A percentile compares a stretch with the other conserved stretches of the same genome.
Evolutionary conservation across 2,329 filamentous ascomycete genomes (phyloP).

Genomic region (Metarhizium humberi): DNA sequence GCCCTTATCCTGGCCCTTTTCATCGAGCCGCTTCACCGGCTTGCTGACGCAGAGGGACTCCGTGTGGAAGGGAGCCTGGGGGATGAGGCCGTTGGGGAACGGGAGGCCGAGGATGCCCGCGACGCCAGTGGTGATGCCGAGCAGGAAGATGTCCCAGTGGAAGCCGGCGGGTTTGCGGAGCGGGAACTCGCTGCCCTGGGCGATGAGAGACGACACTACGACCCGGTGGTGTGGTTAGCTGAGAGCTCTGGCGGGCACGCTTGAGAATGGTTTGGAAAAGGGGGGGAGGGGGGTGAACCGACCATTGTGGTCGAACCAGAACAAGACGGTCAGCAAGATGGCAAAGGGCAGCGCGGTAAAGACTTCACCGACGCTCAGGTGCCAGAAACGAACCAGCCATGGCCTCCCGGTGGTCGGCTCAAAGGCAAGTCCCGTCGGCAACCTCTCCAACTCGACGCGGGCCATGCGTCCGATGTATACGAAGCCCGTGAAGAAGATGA

Average conservation of each 20-base stretch:
- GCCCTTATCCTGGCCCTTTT: slow-evolving; percentile 45
- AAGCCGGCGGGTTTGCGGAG: slow-evolving; percentile 74
- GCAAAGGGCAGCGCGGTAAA: slow-evolving; percentile 86
- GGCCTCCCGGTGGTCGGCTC: slow-evolving; percentile 62
- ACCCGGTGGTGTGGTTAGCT: no score
- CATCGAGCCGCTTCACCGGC: slow-evolving; percentile 40
- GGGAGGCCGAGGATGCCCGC: slow-evolving; percentile 69
- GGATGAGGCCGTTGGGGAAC: slow-evolving; percentile 76
- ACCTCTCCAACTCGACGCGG: slow-evolving; percentile 55
- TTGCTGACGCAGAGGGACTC: slow-evolving; percentile 66
- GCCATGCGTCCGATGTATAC: slow-evolving; percentile 78
- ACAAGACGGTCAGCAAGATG: slow-evolving; percentile 70
- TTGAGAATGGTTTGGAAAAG: no score
- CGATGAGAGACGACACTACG: slow-evolving; percentile 69
- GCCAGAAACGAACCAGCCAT: slow-evolving; percentile 80
- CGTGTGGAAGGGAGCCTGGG: slow-evolving; percentile 77
- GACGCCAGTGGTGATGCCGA: slow-evolving; percentile 68
- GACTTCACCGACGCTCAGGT: slow-evolving; percentile 60
- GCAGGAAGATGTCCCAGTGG: slow-evolving; percentile 77
- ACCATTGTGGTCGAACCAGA: slow-evolving; percentile 88
- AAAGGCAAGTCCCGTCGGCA: slow-evolving; percentile 72
- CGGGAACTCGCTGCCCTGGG: slow-evolving; percentile 75
- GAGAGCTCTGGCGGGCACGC: no score
- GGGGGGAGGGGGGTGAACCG: slow-evolving; percentile 11
- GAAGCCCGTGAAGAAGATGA: slow-evolving; percentile 85